Evolutionary conservation across 2,329 filamentous ascomycete species (phyloP).

Genomic region (Paecilomyces dactylethromorphus): DNA sequence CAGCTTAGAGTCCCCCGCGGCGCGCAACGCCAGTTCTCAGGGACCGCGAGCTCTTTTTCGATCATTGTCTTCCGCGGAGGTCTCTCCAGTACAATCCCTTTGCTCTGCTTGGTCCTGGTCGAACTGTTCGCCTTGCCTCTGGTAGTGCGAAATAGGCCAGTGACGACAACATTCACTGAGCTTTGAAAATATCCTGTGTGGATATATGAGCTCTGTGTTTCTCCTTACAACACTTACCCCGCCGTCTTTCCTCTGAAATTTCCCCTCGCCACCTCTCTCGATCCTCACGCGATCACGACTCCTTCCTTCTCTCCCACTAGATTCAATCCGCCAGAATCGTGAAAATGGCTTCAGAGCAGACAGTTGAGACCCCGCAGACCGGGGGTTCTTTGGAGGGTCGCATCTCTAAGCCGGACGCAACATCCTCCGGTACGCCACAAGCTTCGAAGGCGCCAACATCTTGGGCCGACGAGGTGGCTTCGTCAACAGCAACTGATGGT

Average conservation of each 20-base stretch:
- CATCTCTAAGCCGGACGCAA: slow-evolving; percentile 36
- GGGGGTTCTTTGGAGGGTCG: slow-evolving; percentile 42
- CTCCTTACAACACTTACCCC: not conserved
- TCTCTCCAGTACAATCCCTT: not conserved
- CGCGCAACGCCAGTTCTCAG: not conserved
- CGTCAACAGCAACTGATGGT: slow-evolving; percentile 8
- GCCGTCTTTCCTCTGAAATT: not conserved
- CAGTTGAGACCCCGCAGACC: slow-evolving; percentile 16
- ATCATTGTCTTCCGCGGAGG: slow-evolving; percentile 5
- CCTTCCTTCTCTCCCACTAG: not conserved
- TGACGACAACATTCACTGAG: not conserved
- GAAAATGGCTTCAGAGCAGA: slow-evolving; percentile 34
- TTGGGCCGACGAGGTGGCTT: slow-evolving; percentile 37
- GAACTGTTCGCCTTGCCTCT: not conserved
- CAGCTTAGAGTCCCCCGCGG: slow-evolving; percentile 1
- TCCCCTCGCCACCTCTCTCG: not conserved
- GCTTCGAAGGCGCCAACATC: slow-evolving; percentile 17
- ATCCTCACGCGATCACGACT: not conserved
- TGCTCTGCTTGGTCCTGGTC: not conserved
- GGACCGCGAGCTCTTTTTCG: slow-evolving; percentile 11
- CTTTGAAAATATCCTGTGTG: not conserved
- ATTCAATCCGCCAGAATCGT: not conserved
- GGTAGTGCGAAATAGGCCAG: not conserved
- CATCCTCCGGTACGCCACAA: slow-evolving; percentile 20
- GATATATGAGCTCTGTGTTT: not conserved